Base-by-base conservation (phyloP, 306 rosid genomes). In the Sechiopsis laciniata region DNA sequence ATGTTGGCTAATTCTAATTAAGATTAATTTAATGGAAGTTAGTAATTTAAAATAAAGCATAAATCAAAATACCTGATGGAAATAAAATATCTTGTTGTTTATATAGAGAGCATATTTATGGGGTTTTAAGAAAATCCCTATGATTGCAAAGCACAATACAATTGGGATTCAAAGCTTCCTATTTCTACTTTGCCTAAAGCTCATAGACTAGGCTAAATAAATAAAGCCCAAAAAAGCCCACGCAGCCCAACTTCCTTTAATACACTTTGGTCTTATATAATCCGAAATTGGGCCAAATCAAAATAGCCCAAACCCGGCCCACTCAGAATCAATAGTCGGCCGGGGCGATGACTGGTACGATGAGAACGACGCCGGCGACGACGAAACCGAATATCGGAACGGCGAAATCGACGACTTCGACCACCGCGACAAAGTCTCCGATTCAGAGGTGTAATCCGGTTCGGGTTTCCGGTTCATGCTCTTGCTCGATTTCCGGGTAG, bases 271-370 rank as follows among this genome's bases (percentile, higher is more conserved):
- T 61, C 10, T 24, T 61, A 15, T 1, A 21, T 0, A 12, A 42
- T 42, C 48, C 48, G 45, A 42, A 9, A 42, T 29, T 29, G 67
- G n/a, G 13, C 74, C 16, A 9, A 10, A 11, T 89, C 77, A 94
- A 52, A 91, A 91, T 37, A 89, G 90, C 7, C 92, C 96, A 45
- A 91, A 94, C 21, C 87, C 95, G 50, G 96, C 96, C 97, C 97
- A 91, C 50, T 94, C 95, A 14, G 83, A 82, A 67, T 89, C 95
- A 24, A 75, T 53, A 0, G 78, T 59, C 74, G 82, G 91, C 55
- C 83, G 88, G 12, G 96, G 97, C 42, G 98, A 88, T 6, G 87
- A 85, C 70, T 8, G 59, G 75, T 75, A 45, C 3, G 94, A 86
- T 59, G 87, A 82, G 22, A 22, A 73, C 9, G 86, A 74, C 20